phyloP scores from a whole-genome alignment of 2,329 filamentous ascomycete species.

The Neofusicoccum umdonicola region DNA sequence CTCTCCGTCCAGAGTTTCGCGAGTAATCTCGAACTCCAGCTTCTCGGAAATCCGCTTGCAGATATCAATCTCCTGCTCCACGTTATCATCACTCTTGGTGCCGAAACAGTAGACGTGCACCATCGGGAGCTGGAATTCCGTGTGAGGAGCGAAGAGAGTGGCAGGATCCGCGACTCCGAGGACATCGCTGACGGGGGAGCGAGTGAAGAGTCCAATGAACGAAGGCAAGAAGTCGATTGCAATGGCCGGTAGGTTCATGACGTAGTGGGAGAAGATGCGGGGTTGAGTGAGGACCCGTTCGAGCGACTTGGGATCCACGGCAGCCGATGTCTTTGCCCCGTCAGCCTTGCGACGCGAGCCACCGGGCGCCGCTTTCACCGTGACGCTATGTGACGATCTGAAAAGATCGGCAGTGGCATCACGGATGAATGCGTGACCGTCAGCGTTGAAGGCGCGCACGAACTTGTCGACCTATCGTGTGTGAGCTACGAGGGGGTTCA shows the following conservation, averaged over 20 bases:
- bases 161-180: constrained; percentile 14
- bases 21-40: constrained; percentile 58
- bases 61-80: constrained; percentile 56
- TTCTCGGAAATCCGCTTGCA: constrained; percentile 64
- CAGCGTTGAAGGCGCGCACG: constrained; percentile 75
- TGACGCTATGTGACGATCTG: constrained; percentile 15
- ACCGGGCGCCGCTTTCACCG: constrained; percentile 10
- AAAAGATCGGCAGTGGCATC: constrained; percentile 59
- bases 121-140: constrained; percentile 65
- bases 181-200: constrained; percentile 26
- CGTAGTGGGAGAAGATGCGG: constrained; percentile 81
- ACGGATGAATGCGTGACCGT: constrained; percentile 79
- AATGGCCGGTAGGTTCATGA: constrained; percentile 94
- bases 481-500: neutral
- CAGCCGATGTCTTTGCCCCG: constrained; percentile 25
- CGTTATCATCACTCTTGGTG: constrained; percentile 73
- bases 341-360: constrained; percentile 1
- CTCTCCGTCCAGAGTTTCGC: constrained; percentile 55
- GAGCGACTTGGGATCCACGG: constrained; percentile 30
- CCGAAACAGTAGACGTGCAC: constrained; percentile 96
- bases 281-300: constrained; percentile 53
- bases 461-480: constrained; percentile 54
- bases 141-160: constrained; percentile 39
- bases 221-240: constrained; percentile 78
- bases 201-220: constrained; percentile 79